Conservation (phyloP, 2,329 filamentous ascomycete genomes). For the Didymosphaeria variabile region DNA sequence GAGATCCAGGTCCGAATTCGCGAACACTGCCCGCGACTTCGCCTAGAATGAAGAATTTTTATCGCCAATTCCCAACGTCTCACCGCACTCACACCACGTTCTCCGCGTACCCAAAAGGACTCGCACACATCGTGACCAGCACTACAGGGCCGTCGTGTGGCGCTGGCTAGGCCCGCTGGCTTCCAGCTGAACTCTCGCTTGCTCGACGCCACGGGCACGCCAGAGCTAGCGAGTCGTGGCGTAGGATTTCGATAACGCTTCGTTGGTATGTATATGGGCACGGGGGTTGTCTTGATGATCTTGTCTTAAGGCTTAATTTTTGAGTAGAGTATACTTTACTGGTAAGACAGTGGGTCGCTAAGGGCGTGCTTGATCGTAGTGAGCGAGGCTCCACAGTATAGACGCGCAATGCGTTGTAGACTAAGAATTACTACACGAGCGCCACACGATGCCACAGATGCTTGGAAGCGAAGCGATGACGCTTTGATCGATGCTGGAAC, state of each 20-base stretch:
- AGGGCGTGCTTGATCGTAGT: background rate
- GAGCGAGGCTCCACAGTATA: background rate
- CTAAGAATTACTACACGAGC: background rate
- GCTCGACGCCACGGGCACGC: background rate
- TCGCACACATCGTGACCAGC: background rate
- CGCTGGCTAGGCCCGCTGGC: too few relatives aligned
- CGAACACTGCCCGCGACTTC: too few relatives aligned
- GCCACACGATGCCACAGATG: background rate
- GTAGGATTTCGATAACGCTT: background rate
- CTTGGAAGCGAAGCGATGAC: background rate
- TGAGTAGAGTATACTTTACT: too few relatives aligned
- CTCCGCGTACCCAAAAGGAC: background rate
- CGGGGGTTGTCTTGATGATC: background rate
- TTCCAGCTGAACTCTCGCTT: background rate
- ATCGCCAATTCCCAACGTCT: background rate
- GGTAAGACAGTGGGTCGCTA: background rate
- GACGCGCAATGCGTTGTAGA: background rate
- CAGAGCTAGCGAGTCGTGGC: background rate
- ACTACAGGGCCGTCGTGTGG: background rate
- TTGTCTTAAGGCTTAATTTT: too few relatives aligned
- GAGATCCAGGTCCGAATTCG: too few relatives aligned
- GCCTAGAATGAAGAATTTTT: too few relatives aligned
- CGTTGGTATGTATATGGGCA: background rate
- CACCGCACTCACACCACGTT: background rate
- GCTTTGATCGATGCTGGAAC: background rate